Conservation (phyloP, 208 protist species). For the Crithidia expoeki region DNA sequence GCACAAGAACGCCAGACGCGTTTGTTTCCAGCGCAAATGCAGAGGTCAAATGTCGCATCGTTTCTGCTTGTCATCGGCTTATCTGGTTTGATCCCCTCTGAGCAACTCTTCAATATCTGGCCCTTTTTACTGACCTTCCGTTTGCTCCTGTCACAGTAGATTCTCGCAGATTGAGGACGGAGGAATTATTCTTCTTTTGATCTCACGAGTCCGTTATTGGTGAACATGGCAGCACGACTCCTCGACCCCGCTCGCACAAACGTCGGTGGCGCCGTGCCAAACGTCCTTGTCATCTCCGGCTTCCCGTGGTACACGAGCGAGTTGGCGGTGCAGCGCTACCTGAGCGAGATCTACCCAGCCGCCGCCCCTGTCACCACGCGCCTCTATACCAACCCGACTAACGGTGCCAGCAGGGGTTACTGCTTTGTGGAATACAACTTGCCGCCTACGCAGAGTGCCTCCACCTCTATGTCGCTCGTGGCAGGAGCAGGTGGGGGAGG, state of each 20-base stretch:
- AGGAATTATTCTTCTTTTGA: too few relatives aligned
- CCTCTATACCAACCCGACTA: slow-evolving; percentile 78
- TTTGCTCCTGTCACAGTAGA: too few relatives aligned
- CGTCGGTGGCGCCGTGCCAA: slow-evolving; percentile 25
- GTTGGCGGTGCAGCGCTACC: slow-evolving; percentile 50
- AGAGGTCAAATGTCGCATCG: too few relatives aligned
- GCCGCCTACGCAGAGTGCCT: slow-evolving; percentile 1
- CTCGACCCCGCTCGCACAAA: slow-evolving; percentile 27
- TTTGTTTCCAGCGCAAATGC: too few relatives aligned
- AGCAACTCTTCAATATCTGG: too few relatives aligned
- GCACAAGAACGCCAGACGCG: too few relatives aligned
- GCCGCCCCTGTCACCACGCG: slow-evolving; percentile 57
- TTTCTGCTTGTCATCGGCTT: too few relatives aligned
- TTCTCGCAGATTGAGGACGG: too few relatives aligned
- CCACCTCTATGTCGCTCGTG: slow-evolving; percentile 2
- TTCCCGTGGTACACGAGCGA: slow-evolving; percentile 83
- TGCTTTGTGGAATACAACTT: slow-evolving; percentile 83
- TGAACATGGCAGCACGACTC: slow-evolving; percentile 31
- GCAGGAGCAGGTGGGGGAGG: background rate
- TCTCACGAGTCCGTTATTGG: too few relatives aligned
- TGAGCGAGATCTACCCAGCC: slow-evolving; percentile 47
- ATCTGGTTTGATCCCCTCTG: too few relatives aligned
- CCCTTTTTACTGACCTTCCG: too few relatives aligned
- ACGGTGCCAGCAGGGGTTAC: slow-evolving; percentile 75
- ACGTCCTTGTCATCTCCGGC: slow-evolving; percentile 72